Percentiles rank a stretch among this genome's conserved stretches.
Conservation (phyloP, 345 rosid genomes). For the Eucalyptus coolabah region DNA sequence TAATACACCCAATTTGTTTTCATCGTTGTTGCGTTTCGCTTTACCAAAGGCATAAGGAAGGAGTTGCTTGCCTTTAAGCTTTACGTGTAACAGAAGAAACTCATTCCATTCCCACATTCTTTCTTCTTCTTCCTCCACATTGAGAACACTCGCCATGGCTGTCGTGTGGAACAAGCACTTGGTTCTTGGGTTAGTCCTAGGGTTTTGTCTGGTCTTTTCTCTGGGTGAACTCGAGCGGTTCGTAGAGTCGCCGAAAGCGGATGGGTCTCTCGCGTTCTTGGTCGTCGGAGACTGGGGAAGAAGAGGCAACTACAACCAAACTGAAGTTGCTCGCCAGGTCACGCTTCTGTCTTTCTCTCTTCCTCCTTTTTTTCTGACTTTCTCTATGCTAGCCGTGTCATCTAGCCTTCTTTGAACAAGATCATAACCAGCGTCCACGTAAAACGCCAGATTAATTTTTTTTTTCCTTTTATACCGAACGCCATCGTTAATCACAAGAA, state of each 20-base stretch:
- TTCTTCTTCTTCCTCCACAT: neutral
- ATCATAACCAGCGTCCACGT: neutral
- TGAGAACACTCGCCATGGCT: neutral
- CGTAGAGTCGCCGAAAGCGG: conserved; percentile 24
- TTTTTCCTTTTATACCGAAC: neutral
- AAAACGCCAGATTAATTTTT: neutral
- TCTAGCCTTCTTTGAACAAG: neutral
- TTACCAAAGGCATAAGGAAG: neutral
- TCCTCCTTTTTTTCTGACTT: neutral
- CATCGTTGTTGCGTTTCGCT: neutral
- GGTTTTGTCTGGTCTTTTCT: neutral
- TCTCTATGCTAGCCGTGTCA: neutral
- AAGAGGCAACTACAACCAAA: conserved; percentile 49
- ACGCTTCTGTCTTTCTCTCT: neutral
- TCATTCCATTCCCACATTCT: neutral
- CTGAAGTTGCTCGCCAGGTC: conserved; percentile 64
- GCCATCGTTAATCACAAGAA: neutral
- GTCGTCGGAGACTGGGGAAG: conserved; percentile 88
- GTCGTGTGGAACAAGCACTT: neutral
- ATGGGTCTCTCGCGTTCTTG: conserved; percentile 46
- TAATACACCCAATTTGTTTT: neutral
- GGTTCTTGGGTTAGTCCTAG: neutral
- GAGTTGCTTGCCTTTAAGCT: neutral
- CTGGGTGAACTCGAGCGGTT: conserved; percentile 29
- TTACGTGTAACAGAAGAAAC: neutral